Evolutionary conservation across 2,329 filamentous ascomycete genomes (phyloP), one percentile per base, ranked within the genome.

Genomic region (Shiraia bambusicola): DNA sequence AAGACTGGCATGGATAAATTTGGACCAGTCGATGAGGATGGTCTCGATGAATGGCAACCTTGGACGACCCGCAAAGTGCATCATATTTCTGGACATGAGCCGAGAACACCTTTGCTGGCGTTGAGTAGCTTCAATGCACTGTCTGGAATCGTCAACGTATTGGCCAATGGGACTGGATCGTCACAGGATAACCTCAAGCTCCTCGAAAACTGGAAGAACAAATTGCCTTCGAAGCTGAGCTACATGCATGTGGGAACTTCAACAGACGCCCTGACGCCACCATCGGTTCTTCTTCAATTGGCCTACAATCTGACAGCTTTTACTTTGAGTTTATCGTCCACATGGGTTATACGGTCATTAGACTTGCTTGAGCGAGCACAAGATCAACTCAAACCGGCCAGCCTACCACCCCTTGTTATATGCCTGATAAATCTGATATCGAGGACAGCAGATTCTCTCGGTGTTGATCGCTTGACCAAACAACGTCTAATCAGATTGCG

Each of bases 11-110:
- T 80, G 17, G 64, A 71, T n/a, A 63, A 66, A 27, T 59, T 75
- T 22, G 75, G 76, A 8, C 64, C 69, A 2, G 69, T 86, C 2
- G 74, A 80, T 17, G 83, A 87, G 61, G 82, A 86, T 52, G 83
- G 83, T 1, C 69, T 84, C 14, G 86, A 88, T 56, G 84, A 88
- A 67, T 88, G 85, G 85, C 81, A 86, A 50, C 81, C 83, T 1
- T 89, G 86, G 86, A 73, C 75, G 86, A 73, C 75, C 13, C 78
- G 82, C 17, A 73, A 74, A 45, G 54, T 72, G 42, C 65, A 69
- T 67, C 70, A 28, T 26, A 34, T 42, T 24, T 39, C 42, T n/a
- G 40, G 42, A 27, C 45, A 50, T 27, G 47, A 49, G 24, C 50
- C 54, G 30, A 52, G 58, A 31, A 50, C 51, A 15, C 66, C 66